Conservation (phyloP, 2,329 filamentous ascomycete species). For the Fusarium sp. region DNA sequence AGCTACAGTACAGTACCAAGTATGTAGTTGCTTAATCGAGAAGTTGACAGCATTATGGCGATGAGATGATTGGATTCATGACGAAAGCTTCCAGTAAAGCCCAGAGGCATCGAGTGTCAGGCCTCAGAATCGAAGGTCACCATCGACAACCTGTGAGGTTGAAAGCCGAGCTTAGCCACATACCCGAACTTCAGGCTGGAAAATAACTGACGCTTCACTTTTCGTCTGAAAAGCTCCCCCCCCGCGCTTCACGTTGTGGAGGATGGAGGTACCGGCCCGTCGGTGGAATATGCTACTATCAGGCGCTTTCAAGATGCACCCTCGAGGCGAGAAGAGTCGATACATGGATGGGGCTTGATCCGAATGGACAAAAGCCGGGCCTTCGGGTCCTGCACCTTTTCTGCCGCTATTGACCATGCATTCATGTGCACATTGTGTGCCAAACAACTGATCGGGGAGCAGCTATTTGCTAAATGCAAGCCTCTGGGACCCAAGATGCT, state of each 20-base stretch:
- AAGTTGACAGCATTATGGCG: constrained; percentile 34
- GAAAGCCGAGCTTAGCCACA: constrained; percentile 15
- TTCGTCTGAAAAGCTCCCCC: constrained; percentile 17
- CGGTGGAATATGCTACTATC: constrained; percentile 23
- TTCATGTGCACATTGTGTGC: constrained; percentile 31
- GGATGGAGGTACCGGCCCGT: constrained; percentile 17
- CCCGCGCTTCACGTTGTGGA: constrained; percentile 14
- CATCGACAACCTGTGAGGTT: constrained; percentile 9
- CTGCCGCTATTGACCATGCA: constrained; percentile 23
- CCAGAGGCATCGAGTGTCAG: constrained; percentile 24
- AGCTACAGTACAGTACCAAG: constrained; percentile 16
- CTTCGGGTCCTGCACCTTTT: constrained; percentile 17
- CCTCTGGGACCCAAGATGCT: constrained; percentile 11
- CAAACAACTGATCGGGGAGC: constrained; percentile 26
- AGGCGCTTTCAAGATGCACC: constrained; percentile 22
- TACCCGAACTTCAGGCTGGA: constrained; percentile 15
- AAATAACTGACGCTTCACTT: constrained; percentile 38
- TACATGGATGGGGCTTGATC: constrained; percentile 27
- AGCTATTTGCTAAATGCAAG: constrained; percentile 14
- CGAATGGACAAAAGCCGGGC: constrained; percentile 27
- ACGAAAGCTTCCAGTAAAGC: constrained; percentile 12
- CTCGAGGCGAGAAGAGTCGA: constrained; percentile 11
- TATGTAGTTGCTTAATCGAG: constrained; percentile 21
- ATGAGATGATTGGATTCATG: constrained; percentile 17
- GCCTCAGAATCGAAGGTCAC: constrained; percentile 38